Conservation (phyloP, 2,329 filamentous ascomycete species). For the Pseudogymnoascus sp. region DNA sequence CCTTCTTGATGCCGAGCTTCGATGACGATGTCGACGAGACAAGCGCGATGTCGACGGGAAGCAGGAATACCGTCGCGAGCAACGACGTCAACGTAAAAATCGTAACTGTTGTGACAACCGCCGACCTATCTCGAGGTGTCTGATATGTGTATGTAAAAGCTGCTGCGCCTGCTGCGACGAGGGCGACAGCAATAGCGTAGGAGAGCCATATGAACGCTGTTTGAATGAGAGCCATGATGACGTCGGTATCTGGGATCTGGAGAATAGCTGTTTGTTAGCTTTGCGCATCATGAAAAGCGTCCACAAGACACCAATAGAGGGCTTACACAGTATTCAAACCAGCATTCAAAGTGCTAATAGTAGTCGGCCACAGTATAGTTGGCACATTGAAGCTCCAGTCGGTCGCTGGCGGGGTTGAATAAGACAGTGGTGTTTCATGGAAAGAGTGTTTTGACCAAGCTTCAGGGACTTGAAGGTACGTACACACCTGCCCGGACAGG, state of each 20-base stretch:
- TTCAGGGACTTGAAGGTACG: conserved; percentile 1
- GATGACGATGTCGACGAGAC: conserved; percentile 79
- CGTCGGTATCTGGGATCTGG: conserved; percentile 4
- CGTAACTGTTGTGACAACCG: conserved; percentile 71
- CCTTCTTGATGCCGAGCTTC: conserved; percentile 73
- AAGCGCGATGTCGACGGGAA: conserved; percentile 91
- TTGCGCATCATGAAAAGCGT: neutral
- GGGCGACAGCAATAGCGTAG: conserved; percentile 71
- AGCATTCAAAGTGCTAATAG: neutral
- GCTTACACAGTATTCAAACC: conserved; percentile 2
- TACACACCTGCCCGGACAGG: neutral
- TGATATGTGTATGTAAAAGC: conserved; percentile 92
- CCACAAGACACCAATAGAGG: neutral
- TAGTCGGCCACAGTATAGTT: neutral
- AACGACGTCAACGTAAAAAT: conserved; percentile 80
- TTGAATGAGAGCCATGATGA: conserved; percentile 54
- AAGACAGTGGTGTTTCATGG: conserved; percentile 1
- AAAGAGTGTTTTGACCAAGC: neutral
- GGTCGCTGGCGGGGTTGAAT: neutral
- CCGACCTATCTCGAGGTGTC: conserved; percentile 74
- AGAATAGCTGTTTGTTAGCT: neutral
- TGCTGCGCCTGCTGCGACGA: conserved; percentile 68
- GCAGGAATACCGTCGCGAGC: conserved; percentile 81
- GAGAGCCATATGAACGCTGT: conserved; percentile 90
- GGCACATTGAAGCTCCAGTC: neutral